Percentiles rank a stretch among this genome's conserved stretches.
phyloP scores from a whole-genome alignment of 129 eudicot species.

The Tagetes erecta region DNA sequence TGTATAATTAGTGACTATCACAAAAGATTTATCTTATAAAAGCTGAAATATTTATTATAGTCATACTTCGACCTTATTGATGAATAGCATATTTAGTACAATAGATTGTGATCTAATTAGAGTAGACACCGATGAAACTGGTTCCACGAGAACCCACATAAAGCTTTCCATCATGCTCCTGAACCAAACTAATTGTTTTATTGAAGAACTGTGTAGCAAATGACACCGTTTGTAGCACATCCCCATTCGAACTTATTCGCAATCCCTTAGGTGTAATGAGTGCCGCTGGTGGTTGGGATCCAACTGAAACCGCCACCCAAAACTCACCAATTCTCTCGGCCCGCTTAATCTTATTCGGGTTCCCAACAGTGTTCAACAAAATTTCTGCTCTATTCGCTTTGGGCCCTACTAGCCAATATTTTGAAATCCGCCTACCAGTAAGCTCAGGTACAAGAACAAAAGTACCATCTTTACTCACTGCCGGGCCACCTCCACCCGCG shows the following conservation, averaged over 20 bases:
- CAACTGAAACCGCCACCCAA: constrained; percentile 30
- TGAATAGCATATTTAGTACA: neutral
- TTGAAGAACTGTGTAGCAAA: constrained; percentile 19
- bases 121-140: constrained; percentile 29
- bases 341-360: constrained; percentile 23
- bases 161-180: constrained; percentile 13
- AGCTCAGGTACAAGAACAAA: constrained; percentile 25
- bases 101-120: neutral
- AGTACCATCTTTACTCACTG: constrained; percentile 22
- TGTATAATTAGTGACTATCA: no score
- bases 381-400: constrained; percentile 27
- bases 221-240: constrained; percentile 20
- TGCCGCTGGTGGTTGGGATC: neutral
- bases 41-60: neutral
- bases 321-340: constrained; percentile 21
- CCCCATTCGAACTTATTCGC: constrained; percentile 14
- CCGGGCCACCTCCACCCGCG: constrained; percentile 27
- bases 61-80: constrained; percentile 6
- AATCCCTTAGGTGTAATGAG: constrained; percentile 15
- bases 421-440: constrained; percentile 12
- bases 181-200: constrained; percentile 17
- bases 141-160: constrained; percentile 27
- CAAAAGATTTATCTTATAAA: neutral
- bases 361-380: constrained; percentile 14
- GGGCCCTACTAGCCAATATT: constrained; percentile 33